phyloP scores from a whole-genome alignment of 805 yeast species.

The Metschnikowia similis region DNA sequence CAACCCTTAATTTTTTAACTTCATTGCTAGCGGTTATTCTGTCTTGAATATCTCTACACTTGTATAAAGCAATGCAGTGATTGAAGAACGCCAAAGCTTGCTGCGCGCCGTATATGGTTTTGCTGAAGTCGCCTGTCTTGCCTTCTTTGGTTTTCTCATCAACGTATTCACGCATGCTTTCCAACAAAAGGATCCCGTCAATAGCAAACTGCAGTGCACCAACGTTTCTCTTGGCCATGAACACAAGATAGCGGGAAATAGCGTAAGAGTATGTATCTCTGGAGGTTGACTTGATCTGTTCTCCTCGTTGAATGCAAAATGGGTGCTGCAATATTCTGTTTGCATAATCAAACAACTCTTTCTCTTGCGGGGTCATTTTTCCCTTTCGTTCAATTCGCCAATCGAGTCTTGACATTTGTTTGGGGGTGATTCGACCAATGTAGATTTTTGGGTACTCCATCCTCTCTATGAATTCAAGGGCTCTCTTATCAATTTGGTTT shows the following conservation, averaged over 20 bases:
- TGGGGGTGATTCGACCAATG: neutral
- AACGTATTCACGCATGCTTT: neutral
- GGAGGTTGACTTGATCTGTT: neutral
- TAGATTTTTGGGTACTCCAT: neutral
- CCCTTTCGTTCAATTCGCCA: neutral
- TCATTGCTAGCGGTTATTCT: neutral
- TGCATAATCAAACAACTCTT: neutral
- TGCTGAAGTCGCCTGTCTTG: neutral
- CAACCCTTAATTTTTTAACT: neutral
- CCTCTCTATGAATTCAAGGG: neutral
- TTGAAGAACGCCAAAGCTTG: neutral
- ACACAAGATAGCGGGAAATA: conserved; percentile 2
- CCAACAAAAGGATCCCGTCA: neutral
- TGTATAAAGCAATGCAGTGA: neutral
- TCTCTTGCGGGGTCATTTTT: neutral
- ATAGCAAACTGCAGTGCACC: neutral
- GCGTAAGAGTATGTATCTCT: conserved; percentile 1
- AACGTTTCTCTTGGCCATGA: neutral
- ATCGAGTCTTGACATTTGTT: neutral
- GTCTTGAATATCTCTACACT: neutral
- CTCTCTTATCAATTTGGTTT: neutral
- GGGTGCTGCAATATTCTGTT: neutral
- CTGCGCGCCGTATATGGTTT: neutral
- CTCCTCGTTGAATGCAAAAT: neutral
- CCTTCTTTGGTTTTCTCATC: neutral